These are phyloP conservation scores for Rhodomyrtus tomentosa DNA, from an alignment of 345 rosid species.

Conservation along the genomic window DNA sequence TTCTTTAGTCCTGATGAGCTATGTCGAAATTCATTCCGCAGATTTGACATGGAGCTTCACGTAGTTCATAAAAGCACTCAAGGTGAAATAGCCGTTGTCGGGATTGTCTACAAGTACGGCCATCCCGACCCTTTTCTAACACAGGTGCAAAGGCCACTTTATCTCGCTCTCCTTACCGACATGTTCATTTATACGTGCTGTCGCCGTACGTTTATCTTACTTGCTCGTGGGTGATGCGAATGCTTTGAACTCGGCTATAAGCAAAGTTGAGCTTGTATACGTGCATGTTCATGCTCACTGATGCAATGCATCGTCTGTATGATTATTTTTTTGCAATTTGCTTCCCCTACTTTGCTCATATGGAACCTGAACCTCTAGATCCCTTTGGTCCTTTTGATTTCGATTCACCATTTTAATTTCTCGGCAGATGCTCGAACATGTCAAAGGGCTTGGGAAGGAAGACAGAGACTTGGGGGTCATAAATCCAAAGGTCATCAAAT, in stretches of 20 bases:
- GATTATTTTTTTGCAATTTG: background rate
- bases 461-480: conserved; percentile 19
- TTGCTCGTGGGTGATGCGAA: background rate
- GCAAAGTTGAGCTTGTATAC: background rate
- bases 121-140: conserved; percentile 39
- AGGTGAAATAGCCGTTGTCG: conserved; percentile 33
- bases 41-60: conserved; percentile 54
- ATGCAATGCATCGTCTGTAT: background rate
- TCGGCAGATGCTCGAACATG: conserved; percentile 29
- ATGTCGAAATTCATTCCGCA: background rate
- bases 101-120: conserved; percentile 46
- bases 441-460: conserved; percentile 9
- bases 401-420: background rate
- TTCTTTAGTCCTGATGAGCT: background rate
- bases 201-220: background rate
- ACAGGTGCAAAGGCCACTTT: conserved; percentile 13
- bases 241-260: background rate
- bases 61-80: conserved; percentile 31
- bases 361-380: background rate
- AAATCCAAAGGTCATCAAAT: conserved; percentile 36
- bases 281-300: too few relatives aligned
- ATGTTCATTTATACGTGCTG: background rate
- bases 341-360: background rate
- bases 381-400: background rate
- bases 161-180: background rate